Evolutionary conservation across 106 monocot genomes (phyloP).

Genomic region (Iris macrosiphon): DNA sequence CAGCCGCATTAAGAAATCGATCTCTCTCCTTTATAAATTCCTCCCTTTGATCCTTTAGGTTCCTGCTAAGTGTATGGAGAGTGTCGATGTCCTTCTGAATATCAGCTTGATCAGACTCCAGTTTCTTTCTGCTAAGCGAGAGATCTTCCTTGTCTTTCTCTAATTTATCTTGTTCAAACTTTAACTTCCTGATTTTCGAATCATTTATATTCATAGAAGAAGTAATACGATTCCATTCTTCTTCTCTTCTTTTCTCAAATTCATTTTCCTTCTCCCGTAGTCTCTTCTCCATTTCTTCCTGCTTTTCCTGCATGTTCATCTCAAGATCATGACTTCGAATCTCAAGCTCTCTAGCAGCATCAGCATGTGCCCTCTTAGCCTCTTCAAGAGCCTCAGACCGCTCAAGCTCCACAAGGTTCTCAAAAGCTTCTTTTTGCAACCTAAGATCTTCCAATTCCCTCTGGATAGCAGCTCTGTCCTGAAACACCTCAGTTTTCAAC

Average conservation of each 20-base stretch:
- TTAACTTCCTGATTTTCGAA: conserved; percentile 49
- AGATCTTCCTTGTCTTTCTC: conserved; percentile 58
- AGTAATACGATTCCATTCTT: conserved; percentile 38
- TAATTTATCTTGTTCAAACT: conserved; percentile 44
- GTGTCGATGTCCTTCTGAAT: conserved; percentile 81
- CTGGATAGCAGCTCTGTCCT: conserved; percentile 23
- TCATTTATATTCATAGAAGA: conserved; percentile 38
- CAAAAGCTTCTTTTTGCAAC: conserved; percentile 68
- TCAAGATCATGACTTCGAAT: conserved; percentile 50
- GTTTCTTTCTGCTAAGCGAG: conserved; percentile 26
- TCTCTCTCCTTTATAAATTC: conserved; percentile 68
- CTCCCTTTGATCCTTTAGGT: conserved; percentile 63
- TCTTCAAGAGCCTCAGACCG: conserved; percentile 33
- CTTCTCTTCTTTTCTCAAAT: conserved; percentile 43
- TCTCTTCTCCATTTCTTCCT: conserved; percentile 33
- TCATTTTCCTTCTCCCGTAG: conserved; percentile 44
- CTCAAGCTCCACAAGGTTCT: conserved; percentile 51
- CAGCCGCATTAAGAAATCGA: conserved; percentile 42
- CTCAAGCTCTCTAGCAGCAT: conserved; percentile 41
- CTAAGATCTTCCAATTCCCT: conserved; percentile 59
- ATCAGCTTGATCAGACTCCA: conserved; percentile 64
- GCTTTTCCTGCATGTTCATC: conserved; percentile 43
- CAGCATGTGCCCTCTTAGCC: conserved; percentile 42
- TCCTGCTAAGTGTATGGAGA: conserved; percentile 54
- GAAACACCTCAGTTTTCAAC: conserved; percentile 38